Base-by-base conservation (phyloP, 805 yeast genomes). In the Saccharomycopsis synnaedendra region DNA sequence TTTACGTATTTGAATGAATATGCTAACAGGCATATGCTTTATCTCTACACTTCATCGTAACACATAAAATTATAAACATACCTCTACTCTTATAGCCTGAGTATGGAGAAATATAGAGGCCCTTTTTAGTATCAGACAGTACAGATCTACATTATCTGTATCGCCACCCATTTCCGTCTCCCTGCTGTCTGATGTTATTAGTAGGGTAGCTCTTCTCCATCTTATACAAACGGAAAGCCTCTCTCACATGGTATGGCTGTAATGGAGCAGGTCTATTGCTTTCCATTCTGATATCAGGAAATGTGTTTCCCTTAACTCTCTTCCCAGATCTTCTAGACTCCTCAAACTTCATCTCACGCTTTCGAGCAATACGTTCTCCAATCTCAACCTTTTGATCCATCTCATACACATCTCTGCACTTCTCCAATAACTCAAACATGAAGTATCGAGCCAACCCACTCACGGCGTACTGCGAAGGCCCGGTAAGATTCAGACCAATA, bases 371-470 rank as follows among this genome's bases (percentile, higher is more conserved):
- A 27, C 36, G 40, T 1, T 49, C 48, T 9, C 45, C 48, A 10
- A 51, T 11, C 5, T 43, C 42, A 27, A 51, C 47, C n/a, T 45
- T 45, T 11, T 46, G 40, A 6, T 43, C 35, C 5, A 43, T 32
- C 11, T 51, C 54, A 39, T 49, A 51, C 41, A 51, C 46, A 31
- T 51, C 54, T 28, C 42, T 46, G n/a, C 55, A 33, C 39, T 51
- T 51, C 30, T 51, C 54, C 29, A 51, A 31, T n/a, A 51, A 43
- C 29, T 51, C 54, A 49, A 51, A 43, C 7, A 46, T 37, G 39
- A 51, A 51, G 37, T 48, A 45, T 41, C 49, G 48, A 5, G 53
- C 52, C 31, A 51, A 32, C 11, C 53, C 54, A 46, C 52, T 51
- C 32, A 51, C 39, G 3, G 47, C 54, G 34, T 39, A 44, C 35